Evolutionary conservation across 1,139 yeast genomes (phyloP).

Genomic region (Suhomyces terraborum): DNA sequence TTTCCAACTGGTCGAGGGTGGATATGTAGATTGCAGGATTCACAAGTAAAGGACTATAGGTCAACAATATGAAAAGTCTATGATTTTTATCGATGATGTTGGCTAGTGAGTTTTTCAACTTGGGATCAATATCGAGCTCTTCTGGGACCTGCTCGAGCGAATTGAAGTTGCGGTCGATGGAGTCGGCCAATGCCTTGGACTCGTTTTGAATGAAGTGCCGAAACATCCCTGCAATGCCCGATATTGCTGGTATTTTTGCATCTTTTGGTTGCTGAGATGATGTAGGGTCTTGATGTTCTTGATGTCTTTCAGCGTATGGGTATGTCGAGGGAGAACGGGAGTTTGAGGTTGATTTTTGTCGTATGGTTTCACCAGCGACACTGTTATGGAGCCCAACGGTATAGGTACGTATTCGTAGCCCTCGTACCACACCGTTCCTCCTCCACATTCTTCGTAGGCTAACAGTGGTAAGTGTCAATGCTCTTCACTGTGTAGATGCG

Average conservation of each 20-base stretch:
- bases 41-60: slow-evolving; percentile 36
- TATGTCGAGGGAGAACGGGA: neutral
- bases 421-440: slow-evolving; percentile 1
- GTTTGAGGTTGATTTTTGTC: neutral
- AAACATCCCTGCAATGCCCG: slow-evolving; percentile 9
- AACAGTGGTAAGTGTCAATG: neutral
- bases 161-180: slow-evolving; percentile 10
- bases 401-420: slow-evolving; percentile 5
- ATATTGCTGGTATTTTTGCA: neutral
- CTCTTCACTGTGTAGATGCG: neutral
- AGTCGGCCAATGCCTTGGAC: slow-evolving; percentile 12
- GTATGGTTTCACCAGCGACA: neutral
- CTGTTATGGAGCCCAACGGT: neutral
- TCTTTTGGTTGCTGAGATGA: neutral
- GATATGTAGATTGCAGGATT: slow-evolving; percentile 33
- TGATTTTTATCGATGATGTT: slow-evolving; percentile 33
- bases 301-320: too few species aligned
- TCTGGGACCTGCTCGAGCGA: slow-evolving; percentile 1
- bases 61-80: slow-evolving; percentile 31
- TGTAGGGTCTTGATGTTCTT: neutral
- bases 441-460: slow-evolving; percentile 5
- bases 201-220: slow-evolving; percentile 16
- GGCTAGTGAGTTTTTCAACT: slow-evolving; percentile 21
- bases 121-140: slow-evolving; percentile 14
- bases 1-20: slow-evolving; percentile 23